Base-by-base conservation (phyloP, 495 filamentous ascomycete genomes). In the Penicillium longicatenatum region DNA sequence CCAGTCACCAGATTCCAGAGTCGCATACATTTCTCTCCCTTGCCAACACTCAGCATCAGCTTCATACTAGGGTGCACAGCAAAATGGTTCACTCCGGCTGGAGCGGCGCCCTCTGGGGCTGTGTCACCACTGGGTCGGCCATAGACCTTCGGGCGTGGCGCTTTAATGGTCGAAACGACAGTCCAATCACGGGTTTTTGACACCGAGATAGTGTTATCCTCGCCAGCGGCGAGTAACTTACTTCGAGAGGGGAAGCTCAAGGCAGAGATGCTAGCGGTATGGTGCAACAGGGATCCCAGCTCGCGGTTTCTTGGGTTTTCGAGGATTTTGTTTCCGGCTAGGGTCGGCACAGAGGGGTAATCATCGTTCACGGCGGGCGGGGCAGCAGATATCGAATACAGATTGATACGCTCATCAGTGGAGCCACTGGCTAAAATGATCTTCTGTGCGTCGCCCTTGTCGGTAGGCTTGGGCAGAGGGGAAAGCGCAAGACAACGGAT, bases 1-100 rank as follows among this genome's bases (percentile, higher is more conserved):
- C 93, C 95, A 26, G 94, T 98, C 64, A 97, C 91, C 49, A 99
- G 67, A 65, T 99, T 98, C 94, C 94, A 99, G 58, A 98, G 75
- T 60, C 94, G 78, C 89, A 99, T 92, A 63, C 85, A 92, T 52
- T 84, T 82, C 78, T 98, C 95, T 41, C 92, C 92, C 58, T 86
- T 89, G 26, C 89, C 86, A 4, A 98, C 92, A 64, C 84, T 92
- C 46, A 99, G 81, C 86, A 97, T 94, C 52, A 99, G 82, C 76
- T 97, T 98, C 82, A 92, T 90, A 72, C 88, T 92, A 4, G 94
- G 95, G 65, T 99, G 95, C 5, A 98, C 86, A 11, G 95, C 92
- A 75, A 98, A 91, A 68, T 92, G 92, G 65, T 96, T 98, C 45
- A 99, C 84, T 12, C 94, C 94, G n/a, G 86, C 80, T 3, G 93